These are phyloP conservation scores for Chytridium lagenaria DNA, from an alignment of 371 early-diverging fungal genomes.

Conservation along the genomic window DNA sequence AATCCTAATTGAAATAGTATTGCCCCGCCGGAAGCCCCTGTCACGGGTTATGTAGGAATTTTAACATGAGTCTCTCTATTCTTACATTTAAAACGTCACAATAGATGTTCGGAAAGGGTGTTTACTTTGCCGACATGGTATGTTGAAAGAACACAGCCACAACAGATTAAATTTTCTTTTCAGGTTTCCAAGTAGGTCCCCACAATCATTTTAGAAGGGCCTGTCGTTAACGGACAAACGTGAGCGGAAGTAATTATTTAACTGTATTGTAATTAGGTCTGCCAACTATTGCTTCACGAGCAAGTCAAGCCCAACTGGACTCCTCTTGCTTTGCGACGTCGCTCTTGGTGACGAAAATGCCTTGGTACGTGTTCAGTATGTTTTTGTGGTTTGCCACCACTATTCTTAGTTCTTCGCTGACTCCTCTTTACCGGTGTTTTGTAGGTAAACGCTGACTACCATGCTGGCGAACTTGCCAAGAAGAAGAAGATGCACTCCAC, in stretches of 20 bases:
- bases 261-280: too few species aligned
- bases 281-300: conserved; percentile 69
- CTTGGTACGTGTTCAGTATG: conserved; percentile 23
- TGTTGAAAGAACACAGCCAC: not conserved
- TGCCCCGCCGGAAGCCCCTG: conserved; percentile 71
- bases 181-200: conserved; percentile 5
- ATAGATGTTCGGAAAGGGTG: conserved; percentile 72
- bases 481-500: conserved; percentile 58
- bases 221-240: too few species aligned
- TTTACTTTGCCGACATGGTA: conserved; percentile 75
- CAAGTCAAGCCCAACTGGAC: conserved; percentile 45
- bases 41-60: conserved; percentile 63
- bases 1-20: too few species aligned
- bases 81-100: not conserved
- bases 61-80: not conserved
- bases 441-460: conserved; percentile 54
- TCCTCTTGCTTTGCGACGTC: conserved; percentile 71
- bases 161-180: not conserved
- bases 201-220: too few species aligned
- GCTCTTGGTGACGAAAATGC: conserved; percentile 59
- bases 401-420: too few species aligned
- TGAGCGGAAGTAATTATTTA: conserved; percentile 29
- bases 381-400: too few species aligned
- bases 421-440: too few species aligned
- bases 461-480: conserved; percentile 53